Evolutionary conservation across 1,139 yeast species (phyloP).

Genomic region (Protomyces macrosporus): DNA sequence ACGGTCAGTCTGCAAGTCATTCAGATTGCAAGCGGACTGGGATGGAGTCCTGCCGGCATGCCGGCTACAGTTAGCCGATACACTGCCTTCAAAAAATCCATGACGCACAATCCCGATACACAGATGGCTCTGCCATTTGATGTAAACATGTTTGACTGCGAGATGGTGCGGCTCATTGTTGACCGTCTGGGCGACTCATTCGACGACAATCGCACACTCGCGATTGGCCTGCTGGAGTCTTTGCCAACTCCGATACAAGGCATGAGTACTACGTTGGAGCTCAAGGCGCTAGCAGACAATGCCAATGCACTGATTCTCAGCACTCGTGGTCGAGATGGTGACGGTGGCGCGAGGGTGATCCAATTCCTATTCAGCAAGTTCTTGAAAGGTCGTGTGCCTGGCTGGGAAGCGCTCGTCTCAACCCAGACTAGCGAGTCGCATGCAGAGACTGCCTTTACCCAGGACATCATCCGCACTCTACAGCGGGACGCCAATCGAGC

Average conservation of each 20-base stretch:
- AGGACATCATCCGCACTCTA: constrained; percentile 38
- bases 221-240: constrained; percentile 51
- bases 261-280: constrained; percentile 29
- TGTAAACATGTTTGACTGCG: constrained; percentile 43
- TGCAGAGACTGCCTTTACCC: not conserved
- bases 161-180: constrained; percentile 48
- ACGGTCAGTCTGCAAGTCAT: constrained; percentile 18
- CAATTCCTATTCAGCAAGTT: constrained; percentile 44
- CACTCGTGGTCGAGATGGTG: constrained; percentile 44
- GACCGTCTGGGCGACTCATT: constrained; percentile 64
- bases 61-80: constrained; percentile 5
- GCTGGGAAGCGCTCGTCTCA: not conserved
- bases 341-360: constrained; percentile 70
- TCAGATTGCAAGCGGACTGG: constrained; percentile 14
- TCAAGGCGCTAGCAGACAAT: constrained; percentile 35
- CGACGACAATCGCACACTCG: constrained; percentile 61
- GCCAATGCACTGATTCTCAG: constrained; percentile 32
- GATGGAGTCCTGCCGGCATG: constrained; percentile 15
- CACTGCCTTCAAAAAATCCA: constrained; percentile 1
- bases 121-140: constrained; percentile 45
- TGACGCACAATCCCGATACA: not conserved
- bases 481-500: constrained; percentile 38
- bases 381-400: not conserved
- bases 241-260: constrained; percentile 36
- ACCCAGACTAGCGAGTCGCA: not conserved